These are phyloP conservation scores for Tolypocladium sp. DNA, from an alignment of 2,329 filamentous ascomycete genomes.

Conservation along the genomic window DNA sequence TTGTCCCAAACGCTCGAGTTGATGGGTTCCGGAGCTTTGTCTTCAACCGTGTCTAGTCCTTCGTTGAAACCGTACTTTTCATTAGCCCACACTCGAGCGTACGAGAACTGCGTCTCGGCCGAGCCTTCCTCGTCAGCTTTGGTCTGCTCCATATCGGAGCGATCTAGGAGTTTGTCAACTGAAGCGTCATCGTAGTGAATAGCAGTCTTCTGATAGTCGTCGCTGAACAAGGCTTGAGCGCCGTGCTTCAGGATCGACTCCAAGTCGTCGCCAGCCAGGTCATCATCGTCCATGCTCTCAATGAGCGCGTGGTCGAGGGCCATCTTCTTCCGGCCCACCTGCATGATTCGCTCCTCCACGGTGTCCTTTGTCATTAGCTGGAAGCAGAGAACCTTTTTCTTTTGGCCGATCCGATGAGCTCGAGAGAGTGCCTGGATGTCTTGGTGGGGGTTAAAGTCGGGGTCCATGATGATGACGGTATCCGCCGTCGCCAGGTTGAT, in stretches of 20 bases:
- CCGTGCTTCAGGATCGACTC: conserved; percentile 85
- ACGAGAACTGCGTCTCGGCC: conserved; percentile 75
- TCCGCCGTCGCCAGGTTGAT: conserved; percentile 97
- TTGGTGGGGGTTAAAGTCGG: conserved; percentile 96
- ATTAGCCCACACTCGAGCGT: conserved; percentile 88
- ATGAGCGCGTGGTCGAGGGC: conserved; percentile 91
- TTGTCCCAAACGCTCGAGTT: conserved; percentile 77
- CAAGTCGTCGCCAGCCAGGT: conserved; percentile 68
- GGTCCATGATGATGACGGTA: conserved; percentile 94
- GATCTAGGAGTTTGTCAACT: conserved; percentile 86
- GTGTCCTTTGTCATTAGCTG: conserved; percentile 85
- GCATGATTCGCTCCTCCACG: conserved; percentile 92
- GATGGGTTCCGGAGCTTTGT: conserved; percentile 43
- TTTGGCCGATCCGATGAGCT: conserved; percentile 92
- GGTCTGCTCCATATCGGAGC: conserved; percentile 70
- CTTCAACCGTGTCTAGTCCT: conserved; percentile 42
- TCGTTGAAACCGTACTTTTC: conserved; percentile 61
- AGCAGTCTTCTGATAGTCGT: conserved; percentile 58
- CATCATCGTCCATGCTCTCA: conserved; percentile 80
- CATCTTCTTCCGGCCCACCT: conserved; percentile 93
- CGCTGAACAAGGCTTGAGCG: conserved; percentile 76
- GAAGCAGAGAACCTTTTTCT: conserved; percentile 91
- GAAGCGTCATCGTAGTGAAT: conserved; percentile 75
- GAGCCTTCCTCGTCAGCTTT: conserved; percentile 51
- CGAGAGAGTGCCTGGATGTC: conserved; percentile 92